These are phyloP conservation scores for Penicillium dipodomyicola DNA, from an alignment of 495 filamentous ascomycete species.

Conservation along the genomic window DNA sequence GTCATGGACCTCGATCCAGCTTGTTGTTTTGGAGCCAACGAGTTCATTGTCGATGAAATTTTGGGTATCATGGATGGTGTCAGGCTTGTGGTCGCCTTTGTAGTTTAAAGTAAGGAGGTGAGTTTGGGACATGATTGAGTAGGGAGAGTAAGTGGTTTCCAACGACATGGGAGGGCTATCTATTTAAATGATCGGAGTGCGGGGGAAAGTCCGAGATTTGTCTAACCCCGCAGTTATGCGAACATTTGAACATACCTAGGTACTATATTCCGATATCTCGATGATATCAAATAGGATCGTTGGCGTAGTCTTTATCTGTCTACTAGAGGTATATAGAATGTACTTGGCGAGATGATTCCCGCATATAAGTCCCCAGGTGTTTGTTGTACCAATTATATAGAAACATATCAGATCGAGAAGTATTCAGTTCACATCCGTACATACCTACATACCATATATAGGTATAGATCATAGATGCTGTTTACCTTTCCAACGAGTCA, in stretches of 20 bases:
- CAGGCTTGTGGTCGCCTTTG: constrained; percentile 1
- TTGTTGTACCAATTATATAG: too few species aligned
- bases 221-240: not conserved
- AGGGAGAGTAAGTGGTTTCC: not conserved
- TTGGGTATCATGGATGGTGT: not conserved
- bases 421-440: too few species aligned
- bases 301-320: too few species aligned
- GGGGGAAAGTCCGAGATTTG: not conserved
- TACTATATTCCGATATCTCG: not conserved
- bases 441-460: too few species aligned
- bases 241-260: too few species aligned
- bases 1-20: constrained; percentile 91
- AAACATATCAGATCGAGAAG: too few species aligned
- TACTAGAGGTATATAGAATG: too few species aligned
- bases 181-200: not conserved
- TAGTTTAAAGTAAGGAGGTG: not conserved
- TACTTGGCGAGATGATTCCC: too few species aligned
- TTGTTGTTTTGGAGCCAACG: constrained; percentile 66
- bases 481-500: too few species aligned
- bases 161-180: not conserved
- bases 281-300: too few species aligned
- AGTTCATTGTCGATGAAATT: constrained; percentile 94
- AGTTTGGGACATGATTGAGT: not conserved
- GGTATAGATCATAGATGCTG: too few species aligned
- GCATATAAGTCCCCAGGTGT: too few species aligned